Conservation (phyloP, 2,329 filamentous ascomycete species). For the Trichoderma cornu-damae region DNA sequence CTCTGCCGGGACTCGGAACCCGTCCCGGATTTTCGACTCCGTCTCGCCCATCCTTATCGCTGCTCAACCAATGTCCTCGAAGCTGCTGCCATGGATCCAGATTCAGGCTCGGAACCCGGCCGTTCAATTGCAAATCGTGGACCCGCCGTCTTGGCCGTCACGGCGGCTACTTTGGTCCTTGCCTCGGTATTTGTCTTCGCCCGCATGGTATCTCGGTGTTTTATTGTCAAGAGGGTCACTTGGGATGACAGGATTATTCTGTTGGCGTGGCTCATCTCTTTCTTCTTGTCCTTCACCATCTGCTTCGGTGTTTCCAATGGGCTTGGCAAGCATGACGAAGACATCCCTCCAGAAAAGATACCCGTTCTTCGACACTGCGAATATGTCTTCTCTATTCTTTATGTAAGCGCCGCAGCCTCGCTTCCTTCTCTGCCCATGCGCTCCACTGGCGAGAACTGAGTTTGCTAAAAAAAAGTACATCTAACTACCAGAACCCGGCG, state of each 20-base stretch:
- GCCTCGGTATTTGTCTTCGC: constrained; percentile 70
- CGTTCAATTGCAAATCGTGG: constrained; percentile 46
- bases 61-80: constrained; percentile 17
- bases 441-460: background rate
- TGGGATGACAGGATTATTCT: constrained; percentile 80
- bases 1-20: background rate
- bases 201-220: constrained; percentile 66
- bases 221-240: constrained; percentile 65
- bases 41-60: background rate
- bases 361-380: constrained; percentile 52
- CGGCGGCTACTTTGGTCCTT: constrained; percentile 61
- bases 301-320: constrained; percentile 59
- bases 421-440: background rate
- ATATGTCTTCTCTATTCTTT: constrained; percentile 61
- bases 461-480: constrained; percentile 17
- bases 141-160: constrained; percentile 62
- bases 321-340: constrained; percentile 59
- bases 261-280: constrained; percentile 67
- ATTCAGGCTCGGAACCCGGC: constrained; percentile 22
- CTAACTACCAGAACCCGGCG: constrained; percentile 86
- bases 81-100: constrained; percentile 15
- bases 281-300: constrained; percentile 63
- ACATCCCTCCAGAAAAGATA: constrained; percentile 51
- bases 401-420: constrained; percentile 49
- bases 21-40: background rate